Evolutionary conservation across 768 basidiomycete genomes (phyloP), one percentile per base, ranked within the genome.

Genomic region (Pholiota conissans): DNA sequence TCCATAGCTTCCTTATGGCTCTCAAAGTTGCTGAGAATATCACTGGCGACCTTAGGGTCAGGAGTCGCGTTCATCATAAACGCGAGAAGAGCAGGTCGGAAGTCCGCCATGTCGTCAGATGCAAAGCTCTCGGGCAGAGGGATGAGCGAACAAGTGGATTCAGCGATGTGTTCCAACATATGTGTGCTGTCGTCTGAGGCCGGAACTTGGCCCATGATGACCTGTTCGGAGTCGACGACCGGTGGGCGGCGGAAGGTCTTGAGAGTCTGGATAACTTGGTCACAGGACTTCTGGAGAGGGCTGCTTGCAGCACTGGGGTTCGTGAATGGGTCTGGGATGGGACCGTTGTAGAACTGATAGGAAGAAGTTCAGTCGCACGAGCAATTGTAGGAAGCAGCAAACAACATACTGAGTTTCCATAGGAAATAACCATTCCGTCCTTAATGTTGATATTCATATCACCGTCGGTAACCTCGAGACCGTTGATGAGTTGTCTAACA

Each of bases 401-500:
- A 35, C 57, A 16, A 79, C 88, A 59, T 64, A 93, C 91, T 61
- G 93, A 95, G 69, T 89, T 90, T 45, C 95, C 95, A 65, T 87
- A 93, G 0, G 93, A 95, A 47, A 98, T 67, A 18, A 98, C 82
- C 63, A 81, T 74, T 42, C 93, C 94, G 54, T 90, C 83, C 73
- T 87, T 87, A 72, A 98, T 78, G 76, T 98, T 97, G 68, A 99
- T 74, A 71, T 98, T 98, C 77, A 97, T 84, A 72, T 97, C 90
- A 27, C 91, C 92, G 65, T 97, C 93, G 10, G 83, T 81, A 14
- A 99, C 93, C 67, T 96, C 92, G 45, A 96, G 76, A 13, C 93
- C 94, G 56, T 90, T 86, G 65, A 95, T 74, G 57, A 90, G 61
- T 75, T 99, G 95, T 63, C 88, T 83, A 60, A 89, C 86, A 69